Conservation (phyloP, 352 stramenopile species). For the Sclerospora graminicola region DNA sequence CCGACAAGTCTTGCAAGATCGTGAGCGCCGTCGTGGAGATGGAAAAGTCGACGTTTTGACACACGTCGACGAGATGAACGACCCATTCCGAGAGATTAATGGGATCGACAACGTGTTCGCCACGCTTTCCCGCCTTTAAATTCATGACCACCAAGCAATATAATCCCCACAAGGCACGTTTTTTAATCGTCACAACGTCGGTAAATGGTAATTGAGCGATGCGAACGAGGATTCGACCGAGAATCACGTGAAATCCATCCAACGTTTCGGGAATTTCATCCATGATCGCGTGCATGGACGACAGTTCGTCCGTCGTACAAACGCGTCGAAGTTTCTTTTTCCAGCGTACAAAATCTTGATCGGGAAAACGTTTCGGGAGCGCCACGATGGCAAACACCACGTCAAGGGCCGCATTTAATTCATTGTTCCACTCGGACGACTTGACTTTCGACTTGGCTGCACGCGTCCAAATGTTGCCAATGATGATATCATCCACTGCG, state of each 20-base stretch:
- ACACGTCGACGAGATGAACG: conserved; percentile 71
- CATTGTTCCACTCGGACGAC: conserved; percentile 71
- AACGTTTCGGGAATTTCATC: conserved; percentile 59
- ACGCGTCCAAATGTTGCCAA: conserved; percentile 66
- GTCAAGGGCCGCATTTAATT: conserved; percentile 64
- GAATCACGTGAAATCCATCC: conserved; percentile 61
- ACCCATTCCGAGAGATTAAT: conserved; percentile 66
- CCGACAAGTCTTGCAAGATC: conserved; percentile 70
- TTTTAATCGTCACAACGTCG: conserved; percentile 72
- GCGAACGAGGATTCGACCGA: conserved; percentile 62
- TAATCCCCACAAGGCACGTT: conserved; percentile 66
- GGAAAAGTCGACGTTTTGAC: conserved; percentile 57
- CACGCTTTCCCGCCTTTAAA: conserved; percentile 22
- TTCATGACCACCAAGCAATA: conserved; percentile 73
- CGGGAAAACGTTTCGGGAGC: conserved; percentile 61
- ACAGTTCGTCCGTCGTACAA: conserved; percentile 22
- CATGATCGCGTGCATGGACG: conserved; percentile 36
- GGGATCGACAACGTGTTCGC: conserved; percentile 23
- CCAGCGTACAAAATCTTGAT: conserved; percentile 74
- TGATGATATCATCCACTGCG: conserved; percentile 74
- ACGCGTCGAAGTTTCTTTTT: conserved; percentile 54
- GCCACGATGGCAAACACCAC: conserved; percentile 67
- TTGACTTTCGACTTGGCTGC: conserved; percentile 60
- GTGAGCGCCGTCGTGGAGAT: conserved; percentile 69
- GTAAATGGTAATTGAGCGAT: conserved; percentile 66